Conservation (phyloP, 345 rosid genomes). For the Bruguiera sexangula region DNA sequence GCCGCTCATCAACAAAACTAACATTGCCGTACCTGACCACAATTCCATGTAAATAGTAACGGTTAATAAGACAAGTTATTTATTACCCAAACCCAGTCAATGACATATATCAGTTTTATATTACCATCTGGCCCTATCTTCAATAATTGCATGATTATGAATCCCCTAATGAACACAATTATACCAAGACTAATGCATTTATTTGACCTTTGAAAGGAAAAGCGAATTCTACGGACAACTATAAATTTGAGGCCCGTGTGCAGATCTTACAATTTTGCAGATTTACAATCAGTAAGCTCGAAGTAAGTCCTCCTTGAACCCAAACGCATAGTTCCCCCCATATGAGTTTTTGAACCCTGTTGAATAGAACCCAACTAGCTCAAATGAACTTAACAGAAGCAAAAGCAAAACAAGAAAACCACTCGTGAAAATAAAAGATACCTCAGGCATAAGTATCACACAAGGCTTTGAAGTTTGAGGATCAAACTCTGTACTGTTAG, state of each 20-base stretch:
- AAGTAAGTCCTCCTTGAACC: constrained; percentile 86
- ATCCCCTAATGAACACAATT: neutral
- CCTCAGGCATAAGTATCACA: constrained; percentile 97
- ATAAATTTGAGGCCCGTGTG: neutral
- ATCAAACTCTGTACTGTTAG: constrained; percentile 89
- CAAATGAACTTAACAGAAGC: neutral
- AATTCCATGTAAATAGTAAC: neutral
- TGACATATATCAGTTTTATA: neutral
- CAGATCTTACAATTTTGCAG: constrained; percentile 45
- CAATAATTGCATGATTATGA: neutral
- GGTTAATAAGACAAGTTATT: neutral
- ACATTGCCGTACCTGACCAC: constrained; percentile 60
- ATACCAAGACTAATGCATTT: neutral
- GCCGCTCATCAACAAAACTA: constrained; percentile 68
- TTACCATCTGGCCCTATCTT: neutral
- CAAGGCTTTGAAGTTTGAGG: constrained; percentile 70
- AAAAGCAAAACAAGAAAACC: constrained; percentile 1
- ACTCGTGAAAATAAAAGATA: constrained; percentile 16
- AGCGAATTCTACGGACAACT: neutral
- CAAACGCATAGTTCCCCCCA: constrained; percentile 98
- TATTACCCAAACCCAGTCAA: neutral
- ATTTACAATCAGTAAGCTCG: constrained; percentile 59
- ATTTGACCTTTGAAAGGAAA: neutral
- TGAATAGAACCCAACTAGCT: constrained; percentile 2
- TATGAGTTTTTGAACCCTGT: constrained; percentile 94